Conservation (phyloP, 192 early-diverging fungal genomes). For the Coemansia sp. region DNA sequence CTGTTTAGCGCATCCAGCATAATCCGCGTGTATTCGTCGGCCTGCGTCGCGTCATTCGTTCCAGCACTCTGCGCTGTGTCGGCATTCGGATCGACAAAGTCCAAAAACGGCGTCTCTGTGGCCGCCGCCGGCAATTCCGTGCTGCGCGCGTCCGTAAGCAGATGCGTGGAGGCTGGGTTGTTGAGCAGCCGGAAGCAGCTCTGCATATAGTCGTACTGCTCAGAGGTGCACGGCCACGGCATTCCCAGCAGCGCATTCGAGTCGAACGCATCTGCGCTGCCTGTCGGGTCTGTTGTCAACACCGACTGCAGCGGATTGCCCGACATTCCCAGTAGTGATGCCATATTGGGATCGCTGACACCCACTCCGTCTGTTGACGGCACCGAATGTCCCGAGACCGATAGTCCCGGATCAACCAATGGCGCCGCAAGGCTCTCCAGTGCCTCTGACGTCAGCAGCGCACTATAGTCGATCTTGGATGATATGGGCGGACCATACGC, state of each 20-base stretch:
- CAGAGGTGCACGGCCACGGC: slow-evolving; percentile 21
- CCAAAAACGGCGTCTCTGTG: slow-evolving; percentile 30
- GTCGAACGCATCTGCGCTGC: not conserved
- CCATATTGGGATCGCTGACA: not conserved
- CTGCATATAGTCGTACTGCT: slow-evolving; percentile 32
- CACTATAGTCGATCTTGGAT: not conserved
- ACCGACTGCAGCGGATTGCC: not conserved
- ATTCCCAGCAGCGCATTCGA: slow-evolving; percentile 8
- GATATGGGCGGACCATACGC: not conserved
- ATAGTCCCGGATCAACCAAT: slow-evolving; percentile 1
- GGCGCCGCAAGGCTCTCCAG: slow-evolving; percentile 1
- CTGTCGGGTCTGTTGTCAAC: not conserved
- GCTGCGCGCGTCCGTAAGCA: slow-evolving; percentile 18
- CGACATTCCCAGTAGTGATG: not conserved
- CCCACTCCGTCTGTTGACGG: not conserved
- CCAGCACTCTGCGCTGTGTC: not conserved
- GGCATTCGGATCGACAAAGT: slow-evolving; percentile 42
- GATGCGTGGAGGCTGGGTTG: slow-evolving; percentile 16
- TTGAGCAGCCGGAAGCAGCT: slow-evolving; percentile 15
- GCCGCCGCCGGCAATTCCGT: not conserved
- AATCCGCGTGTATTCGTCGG: slow-evolving; percentile 12
- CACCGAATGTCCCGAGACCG: not conserved
- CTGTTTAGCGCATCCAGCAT: not conserved
- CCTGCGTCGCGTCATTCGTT: not conserved
- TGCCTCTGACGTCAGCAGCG: not conserved